Evolutionary conservation across 208 protist species (phyloP).

Genomic region (Strigomonas oncopelti): DNA sequence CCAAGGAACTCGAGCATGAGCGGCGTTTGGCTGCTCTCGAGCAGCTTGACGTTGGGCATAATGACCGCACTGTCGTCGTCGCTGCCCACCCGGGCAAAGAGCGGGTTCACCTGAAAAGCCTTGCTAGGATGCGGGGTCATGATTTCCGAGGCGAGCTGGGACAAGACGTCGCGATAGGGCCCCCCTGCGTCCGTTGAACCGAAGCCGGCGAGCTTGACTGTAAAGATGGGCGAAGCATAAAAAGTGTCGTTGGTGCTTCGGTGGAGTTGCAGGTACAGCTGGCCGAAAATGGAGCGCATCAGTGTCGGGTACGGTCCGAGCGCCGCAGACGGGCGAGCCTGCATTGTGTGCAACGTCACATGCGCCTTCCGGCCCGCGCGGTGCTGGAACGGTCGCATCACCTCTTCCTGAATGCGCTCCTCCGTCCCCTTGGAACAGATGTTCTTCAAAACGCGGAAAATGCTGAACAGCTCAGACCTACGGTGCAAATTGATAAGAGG

Average conservation of each 20-base stretch:
- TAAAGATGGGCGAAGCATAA: constrained; percentile 84
- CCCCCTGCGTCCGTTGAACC: constrained; percentile 88
- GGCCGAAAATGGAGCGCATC: constrained; percentile 81
- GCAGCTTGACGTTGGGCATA: constrained; percentile 66
- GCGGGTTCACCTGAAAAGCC: constrained; percentile 82
- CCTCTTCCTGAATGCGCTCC: constrained; percentile 70
- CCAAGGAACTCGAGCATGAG: constrained; percentile 92
- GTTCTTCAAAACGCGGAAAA: constrained; percentile 76
- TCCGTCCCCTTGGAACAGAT: constrained; percentile 67
- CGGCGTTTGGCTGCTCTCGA: constrained; percentile 56
- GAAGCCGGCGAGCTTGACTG: constrained; percentile 85
- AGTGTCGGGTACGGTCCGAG: constrained; percentile 66
- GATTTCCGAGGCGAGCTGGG: constrained; percentile 84
- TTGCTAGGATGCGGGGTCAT: constrained; percentile 80
- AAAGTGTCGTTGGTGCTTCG: constrained; percentile 61
- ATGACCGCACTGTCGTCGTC: constrained; percentile 51
- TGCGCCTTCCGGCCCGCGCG: constrained; percentile 56
- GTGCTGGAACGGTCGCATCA: constrained; percentile 79
- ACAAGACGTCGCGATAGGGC: constrained; percentile 88
- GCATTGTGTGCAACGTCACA: constrained; percentile 87
- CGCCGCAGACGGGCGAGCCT: constrained; percentile 52
- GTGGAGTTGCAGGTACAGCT: constrained; percentile 84
- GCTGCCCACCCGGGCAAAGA: constrained; percentile 79
- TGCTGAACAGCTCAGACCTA: constrained; percentile 73
- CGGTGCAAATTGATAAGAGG: constrained; percentile 74